These are phyloP conservation scores for Balakata baccata DNA, from an alignment of 345 rosid species.

Conservation along the genomic window DNA sequence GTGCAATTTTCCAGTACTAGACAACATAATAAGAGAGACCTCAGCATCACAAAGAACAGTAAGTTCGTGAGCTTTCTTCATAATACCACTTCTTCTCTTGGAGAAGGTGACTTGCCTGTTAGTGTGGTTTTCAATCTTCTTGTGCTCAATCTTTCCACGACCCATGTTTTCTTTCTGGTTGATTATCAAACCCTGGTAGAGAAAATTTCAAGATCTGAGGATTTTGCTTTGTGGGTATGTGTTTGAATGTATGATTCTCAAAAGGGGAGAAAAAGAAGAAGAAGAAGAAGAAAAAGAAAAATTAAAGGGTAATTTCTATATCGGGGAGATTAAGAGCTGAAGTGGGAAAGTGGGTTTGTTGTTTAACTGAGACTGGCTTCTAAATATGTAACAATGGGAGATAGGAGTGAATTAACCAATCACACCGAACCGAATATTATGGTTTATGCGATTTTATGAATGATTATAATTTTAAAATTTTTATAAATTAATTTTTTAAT, in stretches of 20 bases:
- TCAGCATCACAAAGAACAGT: constrained; percentile 67
- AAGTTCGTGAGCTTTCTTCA: constrained; percentile 68
- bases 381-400: not conserved
- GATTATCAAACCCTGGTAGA: not conserved
- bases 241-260: not conserved
- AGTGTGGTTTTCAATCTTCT: constrained; percentile 60
- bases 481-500: too few species aligned
- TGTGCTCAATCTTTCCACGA: constrained; percentile 60
- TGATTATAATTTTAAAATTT: too few species aligned
- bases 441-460: too few species aligned
- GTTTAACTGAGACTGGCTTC: constrained; percentile 25
- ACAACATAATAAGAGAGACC: constrained; percentile 59
- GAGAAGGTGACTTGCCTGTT: constrained; percentile 67
- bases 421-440: too few species aligned
- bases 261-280: constrained; percentile 6
- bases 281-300: not conserved
- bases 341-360: constrained; percentile 36
- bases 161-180: constrained; percentile 33
- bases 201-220: not conserved
- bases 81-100: constrained; percentile 52
- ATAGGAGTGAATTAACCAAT: too few species aligned
- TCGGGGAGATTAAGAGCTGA: constrained; percentile 20
- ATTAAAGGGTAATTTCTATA: constrained; percentile 19
- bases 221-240: not conserved
- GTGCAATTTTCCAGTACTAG: constrained; percentile 43